A percentile compares a stretch with the other conserved stretches of the same genome.
Conservation (phyloP, 164 flowering plant species). For the Vitis rupestris region DNA sequence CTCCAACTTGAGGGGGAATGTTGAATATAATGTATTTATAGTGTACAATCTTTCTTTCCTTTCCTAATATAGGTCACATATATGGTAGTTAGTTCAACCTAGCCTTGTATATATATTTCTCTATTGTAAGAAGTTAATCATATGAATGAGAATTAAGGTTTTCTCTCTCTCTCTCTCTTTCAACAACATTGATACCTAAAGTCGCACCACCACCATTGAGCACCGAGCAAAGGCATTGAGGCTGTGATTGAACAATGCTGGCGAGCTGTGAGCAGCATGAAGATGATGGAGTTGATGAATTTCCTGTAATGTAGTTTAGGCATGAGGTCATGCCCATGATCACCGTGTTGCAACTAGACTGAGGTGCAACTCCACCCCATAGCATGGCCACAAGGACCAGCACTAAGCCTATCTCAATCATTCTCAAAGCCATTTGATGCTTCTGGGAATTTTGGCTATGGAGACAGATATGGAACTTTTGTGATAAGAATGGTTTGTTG, state of each 20-base stretch:
- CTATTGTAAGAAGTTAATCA: no score
- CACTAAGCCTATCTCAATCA: conserved; percentile 6
- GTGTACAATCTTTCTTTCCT: no score
- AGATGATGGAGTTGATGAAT: conserved; percentile 43
- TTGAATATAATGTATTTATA: no score
- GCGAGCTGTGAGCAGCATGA: conserved; percentile 49
- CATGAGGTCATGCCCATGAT: conserved; percentile 40
- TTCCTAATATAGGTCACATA: no score
- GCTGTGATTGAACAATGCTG: conserved; percentile 32
- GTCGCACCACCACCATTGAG: conserved; percentile 29
- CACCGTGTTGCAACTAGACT: conserved; percentile 29
- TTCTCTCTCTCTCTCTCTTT: no score
- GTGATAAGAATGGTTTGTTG: not conserved
- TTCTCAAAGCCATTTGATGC: conserved; percentile 18
- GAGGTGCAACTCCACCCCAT: conserved; percentile 18
- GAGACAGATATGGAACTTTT: not conserved
- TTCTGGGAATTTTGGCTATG: not conserved
- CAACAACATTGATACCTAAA: conserved; percentile 36
- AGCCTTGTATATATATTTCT: no score
- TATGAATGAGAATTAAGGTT: no score
- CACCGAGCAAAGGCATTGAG: conserved; percentile 46
- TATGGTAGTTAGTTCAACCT: no score
- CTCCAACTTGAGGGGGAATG: no score
- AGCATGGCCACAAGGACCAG: conserved; percentile 17
- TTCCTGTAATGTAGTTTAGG: conserved; percentile 46